Evolutionary conservation across 768 basidiomycete genomes (phyloP), one percentile per base, ranked within the genome.

Genomic region (Mrakia hoshinonis): DNA sequence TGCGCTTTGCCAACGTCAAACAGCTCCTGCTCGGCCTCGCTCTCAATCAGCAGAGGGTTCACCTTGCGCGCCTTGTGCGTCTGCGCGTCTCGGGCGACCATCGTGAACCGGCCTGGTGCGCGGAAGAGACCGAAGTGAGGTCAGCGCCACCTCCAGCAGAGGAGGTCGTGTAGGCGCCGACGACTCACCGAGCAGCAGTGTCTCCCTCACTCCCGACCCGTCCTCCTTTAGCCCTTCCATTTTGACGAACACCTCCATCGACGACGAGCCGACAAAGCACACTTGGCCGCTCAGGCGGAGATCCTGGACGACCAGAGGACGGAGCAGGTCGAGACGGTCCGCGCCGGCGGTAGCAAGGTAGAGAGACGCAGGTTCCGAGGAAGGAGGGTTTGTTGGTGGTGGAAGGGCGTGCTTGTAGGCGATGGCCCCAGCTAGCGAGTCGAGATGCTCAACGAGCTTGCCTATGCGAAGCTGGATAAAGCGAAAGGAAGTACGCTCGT

Each of bases 331-430:
- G 10, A 80, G 68, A 54, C 90, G 81, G 76, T 93, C 90, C 2
- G 90, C 90, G 7, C 87, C 85, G 46, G 90, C 91, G 2, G 91
- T 92, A 15, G 91, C 90, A 74, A 92, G 84, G 74, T 91, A 92
- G 75, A 90, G 82, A 63, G 88, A 84, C 26, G 85, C 81, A 3
- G 75, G 89, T 81, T 65, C 81, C 3, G 48, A 47, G 0, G 70
- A 52, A 0, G 2, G 18, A 31, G 48, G 38, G 26, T 20, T 38
- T 1, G 67, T 24, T 26, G 31, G 18, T 1, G 49, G 10, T 5
- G 72, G 72, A 24, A 73, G 61, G 31, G 51, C 70, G 70, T 72
- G 70, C 29, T 72, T 70, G 70, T 72, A 72, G 29, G 66, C 39
- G 49, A 72, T 63, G 15, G 71, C 71, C 9, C 72, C 72, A 22